Base-by-base conservation (phyloP, 129 eudicot genomes). In the Rutidosis leptorrhynchoides region DNA sequence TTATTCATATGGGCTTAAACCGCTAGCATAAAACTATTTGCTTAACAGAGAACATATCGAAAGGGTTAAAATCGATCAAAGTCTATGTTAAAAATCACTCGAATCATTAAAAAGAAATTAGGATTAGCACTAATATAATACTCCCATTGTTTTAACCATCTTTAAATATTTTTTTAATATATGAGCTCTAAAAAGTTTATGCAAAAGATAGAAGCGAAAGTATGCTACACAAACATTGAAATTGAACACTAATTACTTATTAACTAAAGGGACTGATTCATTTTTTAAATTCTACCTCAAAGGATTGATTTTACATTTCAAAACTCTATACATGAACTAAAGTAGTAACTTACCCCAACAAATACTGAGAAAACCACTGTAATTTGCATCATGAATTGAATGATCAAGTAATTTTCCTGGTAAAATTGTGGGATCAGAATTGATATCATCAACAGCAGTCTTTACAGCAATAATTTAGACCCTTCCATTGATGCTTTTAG, bases 371-470 rank as follows among this genome's bases (percentile, higher is more conserved):
- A 92, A 92, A 54, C 87, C 88, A 56, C 91, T 92, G 77, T 67
- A 82, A 74, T 92, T 88, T 26, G 91, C 77, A 76, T 92, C 91
- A 48, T 81, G 91, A n/a, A 77, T 21, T 7, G 83, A 77, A 70
- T 88, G 89, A 61, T 46, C 61, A 21, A 88, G 72, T 66, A 59
- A 80, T 45, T 60, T 79, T 54, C 87, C 91, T 0, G 76, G 73
- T 22, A 92, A 89, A 76, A 92, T 14, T 23, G 16, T 74, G 46
- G 91, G 82, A 82, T 88, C 87, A 53, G 98, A 83, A 58, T 92
- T 92, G 24, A 92, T 67, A 75, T 92, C 98, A 17, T 78, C 65
- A 16, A 88, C 96, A 62, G 98, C 98, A 69, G 98, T 78, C 16
- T 78, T 70, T 95, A 92, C 85, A 35, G 98, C 95, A 48, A 88